Conservation (phyloP, 75 land plant species). For the Pseudotsuga menziesii region DNA sequence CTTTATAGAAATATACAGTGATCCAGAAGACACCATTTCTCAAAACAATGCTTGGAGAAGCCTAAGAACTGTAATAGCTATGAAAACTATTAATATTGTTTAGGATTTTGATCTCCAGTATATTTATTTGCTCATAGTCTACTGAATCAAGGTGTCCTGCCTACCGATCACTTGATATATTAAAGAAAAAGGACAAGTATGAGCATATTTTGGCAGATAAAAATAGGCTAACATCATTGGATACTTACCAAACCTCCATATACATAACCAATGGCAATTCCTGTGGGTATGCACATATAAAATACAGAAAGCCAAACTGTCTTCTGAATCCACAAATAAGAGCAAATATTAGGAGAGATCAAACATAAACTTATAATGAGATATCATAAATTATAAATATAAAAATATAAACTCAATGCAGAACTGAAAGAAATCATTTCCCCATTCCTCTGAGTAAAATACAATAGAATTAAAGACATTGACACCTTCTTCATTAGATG, state of each 20-base stretch:
- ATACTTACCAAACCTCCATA: slow-evolving; percentile 90
- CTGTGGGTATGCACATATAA: slow-evolving; percentile 98
- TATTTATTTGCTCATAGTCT: too few relatives aligned
- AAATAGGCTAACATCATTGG: background rate
- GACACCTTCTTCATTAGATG: background rate
- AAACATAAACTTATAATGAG: background rate
- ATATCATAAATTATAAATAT: background rate
- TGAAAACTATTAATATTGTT: too few relatives aligned
- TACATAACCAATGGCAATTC: slow-evolving; percentile 92
- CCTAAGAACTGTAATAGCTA: too few relatives aligned
- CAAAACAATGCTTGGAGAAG: too few relatives aligned
- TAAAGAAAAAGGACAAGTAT: background rate
- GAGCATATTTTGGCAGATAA: background rate
- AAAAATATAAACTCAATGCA: background rate
- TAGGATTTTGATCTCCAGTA: too few relatives aligned
- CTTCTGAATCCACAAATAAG: slow-evolving; percentile 47
- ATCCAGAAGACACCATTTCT: too few relatives aligned
- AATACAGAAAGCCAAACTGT: slow-evolving; percentile 92
- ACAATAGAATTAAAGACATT: background rate
- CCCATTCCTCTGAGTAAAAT: background rate
- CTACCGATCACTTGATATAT: too few relatives aligned
- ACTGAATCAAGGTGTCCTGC: too few relatives aligned
- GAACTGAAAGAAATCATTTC: background rate
- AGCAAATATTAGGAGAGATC: background rate
- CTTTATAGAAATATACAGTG: too few relatives aligned